Evolutionary conservation across 2,329 filamentous ascomycete species (phyloP), one percentile per base, ranked within the genome.

Genomic region (Aspergillus sp.): DNA sequence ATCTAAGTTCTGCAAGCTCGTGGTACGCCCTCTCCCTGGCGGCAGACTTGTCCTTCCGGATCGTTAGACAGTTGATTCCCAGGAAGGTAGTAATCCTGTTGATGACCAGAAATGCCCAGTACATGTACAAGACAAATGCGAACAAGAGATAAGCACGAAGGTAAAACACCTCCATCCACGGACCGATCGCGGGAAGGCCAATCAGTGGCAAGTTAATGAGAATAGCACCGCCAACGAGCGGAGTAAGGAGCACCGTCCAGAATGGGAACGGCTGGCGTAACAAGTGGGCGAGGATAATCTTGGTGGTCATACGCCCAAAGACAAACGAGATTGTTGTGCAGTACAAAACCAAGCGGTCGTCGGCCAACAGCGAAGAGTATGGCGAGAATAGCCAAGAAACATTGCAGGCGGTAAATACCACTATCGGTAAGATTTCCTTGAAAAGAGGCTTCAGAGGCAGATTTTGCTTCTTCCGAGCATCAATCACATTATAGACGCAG

Each of bases 251-350:
- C 43, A 93, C 80, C 9, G 93, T 97, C 90, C 90, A 97, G 78
- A 88, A 94, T 1, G 93, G 93, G 71, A 97, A 98, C 3, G 91
- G 88, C 67, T 97, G 93, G 53, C 83, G 83, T 2, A 93, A 93
- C 45, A 98, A 77, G 69, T 98, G 93, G 2, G 93, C 91, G 15
- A 98, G 83, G 64, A 98, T 98, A 70, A 97, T 97, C 76, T 97
- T 98, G 35, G 93, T 98, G 0, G 93, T 97, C 85, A 98, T 90
- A 57, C 93, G 86, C 32, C 93, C 93, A 68, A 98, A 97, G 50
- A 96, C 93, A 60, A 97, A 90, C n/a, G 88, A 87, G 77, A 97
- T 86, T 50, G 88, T 95, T 51, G 95, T 72, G 74, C 90, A 96
- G 69, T 95, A 95, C 42, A 97, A 80, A 9, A 94, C 83, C 1